Conservation (phyloP, 169 alveolate species). For the Plasmodium adleri region DNA sequence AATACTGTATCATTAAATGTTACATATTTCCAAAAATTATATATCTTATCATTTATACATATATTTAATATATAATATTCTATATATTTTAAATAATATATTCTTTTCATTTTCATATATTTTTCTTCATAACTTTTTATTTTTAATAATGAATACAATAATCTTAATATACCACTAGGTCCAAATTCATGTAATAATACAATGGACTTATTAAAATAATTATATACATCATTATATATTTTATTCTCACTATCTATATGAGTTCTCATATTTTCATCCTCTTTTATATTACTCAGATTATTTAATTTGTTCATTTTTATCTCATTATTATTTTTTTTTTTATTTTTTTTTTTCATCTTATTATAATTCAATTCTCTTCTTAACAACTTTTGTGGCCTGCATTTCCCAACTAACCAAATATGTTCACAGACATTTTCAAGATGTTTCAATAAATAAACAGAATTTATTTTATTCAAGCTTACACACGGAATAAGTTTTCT, state of each 20-base stretch:
- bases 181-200: slow-evolving; percentile 69
- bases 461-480: slow-evolving; percentile 55
- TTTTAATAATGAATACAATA: slow-evolving; percentile 40
- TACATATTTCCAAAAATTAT: slow-evolving; percentile 44
- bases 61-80: slow-evolving; percentile 37
- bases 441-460: slow-evolving; percentile 52
- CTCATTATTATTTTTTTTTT: not conserved
- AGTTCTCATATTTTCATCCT: not conserved
- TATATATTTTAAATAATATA: slow-evolving; percentile 21
- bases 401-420: slow-evolving; percentile 26
- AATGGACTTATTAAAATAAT: slow-evolving; percentile 28
- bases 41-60: slow-evolving; percentile 4
- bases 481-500: slow-evolving; percentile 48
- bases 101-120: slow-evolving; percentile 22
- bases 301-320: not conserved
- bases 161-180: slow-evolving; percentile 44
- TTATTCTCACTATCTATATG: not conserved
- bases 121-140: slow-evolving; percentile 19
- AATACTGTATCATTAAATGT: slow-evolving; percentile 39
- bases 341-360: slow-evolving; percentile 2
- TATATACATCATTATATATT: slow-evolving; percentile 48
- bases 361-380: not conserved
- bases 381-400: not conserved
- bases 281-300: too few relatives aligned
- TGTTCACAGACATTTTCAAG: slow-evolving; percentile 77